These are phyloP conservation scores for Scenedesmus sp. DNA, from an alignment of 163 green algal species.

Conservation along the genomic window DNA sequence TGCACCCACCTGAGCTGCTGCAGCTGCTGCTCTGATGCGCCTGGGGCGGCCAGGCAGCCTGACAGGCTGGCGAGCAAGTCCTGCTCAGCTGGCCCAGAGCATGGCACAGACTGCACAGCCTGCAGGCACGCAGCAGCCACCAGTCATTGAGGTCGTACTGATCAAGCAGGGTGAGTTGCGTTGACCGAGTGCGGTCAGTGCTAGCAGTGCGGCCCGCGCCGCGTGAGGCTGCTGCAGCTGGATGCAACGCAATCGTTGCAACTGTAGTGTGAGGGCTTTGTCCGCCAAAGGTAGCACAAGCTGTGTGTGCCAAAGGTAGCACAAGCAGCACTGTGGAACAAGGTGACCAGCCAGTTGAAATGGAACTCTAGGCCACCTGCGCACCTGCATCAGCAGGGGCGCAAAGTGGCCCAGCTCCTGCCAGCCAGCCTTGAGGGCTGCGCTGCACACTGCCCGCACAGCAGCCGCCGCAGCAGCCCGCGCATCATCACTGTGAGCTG, in stretches of 20 bases:
- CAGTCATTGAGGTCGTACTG: too few relatives aligned
- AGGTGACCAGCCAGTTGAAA: too few relatives aligned
- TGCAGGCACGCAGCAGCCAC: background rate
- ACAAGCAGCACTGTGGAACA: background rate
- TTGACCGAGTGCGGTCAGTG: too few relatives aligned
- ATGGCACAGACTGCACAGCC: background rate
- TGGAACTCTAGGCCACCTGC: background rate
- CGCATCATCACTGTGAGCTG: background rate
- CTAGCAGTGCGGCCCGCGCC: too few relatives aligned
- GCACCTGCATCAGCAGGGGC: slow-evolving; percentile 31
- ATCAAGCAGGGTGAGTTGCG: too few relatives aligned
- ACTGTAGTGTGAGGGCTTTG: too few relatives aligned
- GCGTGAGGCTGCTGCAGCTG: too few relatives aligned
- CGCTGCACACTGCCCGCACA: background rate
- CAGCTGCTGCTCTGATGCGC: slow-evolving; percentile 1
- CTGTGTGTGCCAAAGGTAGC: background rate
- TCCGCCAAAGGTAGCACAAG: too few relatives aligned
- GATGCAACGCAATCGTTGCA: too few relatives aligned
- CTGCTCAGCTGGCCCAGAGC: slow-evolving; percentile 22
- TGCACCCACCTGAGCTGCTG: slow-evolving; percentile 39
- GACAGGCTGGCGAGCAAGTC: slow-evolving; percentile 44
- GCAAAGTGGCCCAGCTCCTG: background rate
- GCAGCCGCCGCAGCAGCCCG: slow-evolving; percentile 28
- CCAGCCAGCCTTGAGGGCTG: background rate
- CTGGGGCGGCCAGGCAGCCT: slow-evolving; percentile 20